Conservation (phyloP, 2,329 filamentous ascomycete species). For the Diaporthe destruens region DNA sequence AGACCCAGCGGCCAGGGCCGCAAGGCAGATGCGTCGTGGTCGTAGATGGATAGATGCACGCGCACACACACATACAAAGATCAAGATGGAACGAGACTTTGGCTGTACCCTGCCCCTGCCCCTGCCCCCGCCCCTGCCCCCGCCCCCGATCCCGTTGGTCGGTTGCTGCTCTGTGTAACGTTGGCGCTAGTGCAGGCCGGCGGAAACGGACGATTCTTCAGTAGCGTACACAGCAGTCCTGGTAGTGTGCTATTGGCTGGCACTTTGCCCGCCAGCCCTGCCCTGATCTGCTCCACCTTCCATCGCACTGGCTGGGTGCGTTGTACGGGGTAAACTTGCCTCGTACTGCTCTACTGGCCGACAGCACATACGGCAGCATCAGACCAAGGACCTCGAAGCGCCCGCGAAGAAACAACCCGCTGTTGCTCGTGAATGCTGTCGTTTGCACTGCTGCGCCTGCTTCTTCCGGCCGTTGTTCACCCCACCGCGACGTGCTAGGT, state of each 20-base stretch:
- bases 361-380: neutral
- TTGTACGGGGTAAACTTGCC: too few relatives aligned
- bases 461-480: neutral
- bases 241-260: neutral
- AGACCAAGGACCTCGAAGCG: neutral
- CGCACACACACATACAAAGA: neutral
- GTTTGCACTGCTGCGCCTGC: neutral
- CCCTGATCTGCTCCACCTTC: neutral
- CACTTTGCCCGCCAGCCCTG: neutral
- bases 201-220: conserved; percentile 8
- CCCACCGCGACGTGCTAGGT: conserved; percentile 4
- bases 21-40: conserved; percentile 11
- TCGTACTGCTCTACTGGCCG: neutral
- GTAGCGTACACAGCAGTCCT: too few relatives aligned
- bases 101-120: too few relatives aligned
- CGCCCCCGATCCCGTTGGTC: neutral
- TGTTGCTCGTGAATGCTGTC: neutral
- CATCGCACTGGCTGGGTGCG: neutral
- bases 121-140: neutral
- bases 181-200: conserved; percentile 26
- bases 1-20: conserved; percentile 20
- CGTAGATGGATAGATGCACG: neutral
- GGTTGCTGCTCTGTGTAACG: conserved; percentile 27
- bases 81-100: neutral
- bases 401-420: neutral